Percentiles rank a stretch among this genome's conserved stretches.
phyloP scores from a whole-genome alignment of 208 protist genomes.

The Trypanosoma rangeli region DNA sequence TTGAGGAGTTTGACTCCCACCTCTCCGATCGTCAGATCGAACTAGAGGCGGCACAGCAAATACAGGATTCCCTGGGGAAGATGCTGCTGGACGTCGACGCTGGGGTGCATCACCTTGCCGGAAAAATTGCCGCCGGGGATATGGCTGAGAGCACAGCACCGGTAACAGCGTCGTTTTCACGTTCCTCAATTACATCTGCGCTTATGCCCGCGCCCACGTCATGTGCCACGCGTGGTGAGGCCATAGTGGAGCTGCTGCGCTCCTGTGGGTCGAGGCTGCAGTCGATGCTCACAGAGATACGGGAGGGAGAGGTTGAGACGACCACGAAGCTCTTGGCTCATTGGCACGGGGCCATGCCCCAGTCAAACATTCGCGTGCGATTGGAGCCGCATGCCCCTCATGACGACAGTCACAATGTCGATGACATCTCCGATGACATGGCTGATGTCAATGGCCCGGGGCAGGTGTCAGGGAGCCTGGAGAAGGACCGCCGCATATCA shows the following conservation, averaged over 20 bases:
- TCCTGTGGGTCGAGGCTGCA: conserved; percentile 59
- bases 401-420: background rate
- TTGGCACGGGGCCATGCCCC: conserved; percentile 34
- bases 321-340: conserved; percentile 32
- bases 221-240: conserved; percentile 12
- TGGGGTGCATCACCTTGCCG: conserved; percentile 87
- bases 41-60: conserved; percentile 48
- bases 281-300: conserved; percentile 62
- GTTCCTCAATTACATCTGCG: background rate
- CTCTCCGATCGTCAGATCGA: conserved; percentile 65
- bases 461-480: background rate
- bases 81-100: conserved; percentile 84
- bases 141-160: background rate
- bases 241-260: conserved; percentile 51
- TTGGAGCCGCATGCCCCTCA: too few species aligned
- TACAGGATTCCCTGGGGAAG: conserved; percentile 72
- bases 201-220: too few species aligned
- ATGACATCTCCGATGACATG: background rate
- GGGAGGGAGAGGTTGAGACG: conserved; percentile 43
- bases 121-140: conserved; percentile 42
- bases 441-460: background rate
- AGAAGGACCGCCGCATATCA: conserved; percentile 16
- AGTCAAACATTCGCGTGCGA: conserved; percentile 52
- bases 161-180: background rate
- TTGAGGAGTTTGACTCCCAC: conserved; percentile 90